Conservation (phyloP, 768 basidiomycete species). For the Trametes cinnabarina region DNA sequence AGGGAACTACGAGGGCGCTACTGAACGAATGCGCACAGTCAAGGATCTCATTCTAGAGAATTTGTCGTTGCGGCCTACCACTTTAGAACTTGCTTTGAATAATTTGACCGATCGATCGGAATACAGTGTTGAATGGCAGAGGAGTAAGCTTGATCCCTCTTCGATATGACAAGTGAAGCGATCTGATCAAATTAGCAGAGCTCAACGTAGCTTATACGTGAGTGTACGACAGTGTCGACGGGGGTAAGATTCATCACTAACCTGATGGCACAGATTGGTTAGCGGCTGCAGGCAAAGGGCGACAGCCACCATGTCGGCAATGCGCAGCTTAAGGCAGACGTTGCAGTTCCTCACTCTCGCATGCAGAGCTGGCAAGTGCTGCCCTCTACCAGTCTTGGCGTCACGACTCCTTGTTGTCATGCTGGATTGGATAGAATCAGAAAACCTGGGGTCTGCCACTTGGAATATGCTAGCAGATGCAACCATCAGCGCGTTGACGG, state of each 20-base stretch:
- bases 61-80: not conserved
- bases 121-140: constrained; percentile 13
- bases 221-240: not conserved
- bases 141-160: constrained; percentile 7
- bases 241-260: not conserved
- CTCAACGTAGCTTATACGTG: not conserved
- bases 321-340: constrained; percentile 11
- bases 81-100: not conserved
- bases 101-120: not conserved
- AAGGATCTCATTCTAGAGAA: constrained; percentile 22
- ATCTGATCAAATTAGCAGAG: not conserved
- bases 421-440: constrained; percentile 20
- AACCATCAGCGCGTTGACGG: constrained; percentile 37
- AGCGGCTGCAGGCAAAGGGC: not conserved
- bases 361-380: constrained; percentile 26
- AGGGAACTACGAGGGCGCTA: no score
- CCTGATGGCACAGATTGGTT: not conserved
- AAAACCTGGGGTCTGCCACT: not conserved
- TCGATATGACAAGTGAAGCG: not conserved
- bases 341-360: constrained; percentile 37
- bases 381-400: constrained; percentile 12
- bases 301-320: not conserved
- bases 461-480: constrained; percentile 33
- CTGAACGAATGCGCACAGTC: constrained; percentile 22
- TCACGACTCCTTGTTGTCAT: constrained; percentile 27